phyloP scores from a whole-genome alignment of 2,329 filamentous ascomycete species.

The Fonsecaea erecta region DNA sequence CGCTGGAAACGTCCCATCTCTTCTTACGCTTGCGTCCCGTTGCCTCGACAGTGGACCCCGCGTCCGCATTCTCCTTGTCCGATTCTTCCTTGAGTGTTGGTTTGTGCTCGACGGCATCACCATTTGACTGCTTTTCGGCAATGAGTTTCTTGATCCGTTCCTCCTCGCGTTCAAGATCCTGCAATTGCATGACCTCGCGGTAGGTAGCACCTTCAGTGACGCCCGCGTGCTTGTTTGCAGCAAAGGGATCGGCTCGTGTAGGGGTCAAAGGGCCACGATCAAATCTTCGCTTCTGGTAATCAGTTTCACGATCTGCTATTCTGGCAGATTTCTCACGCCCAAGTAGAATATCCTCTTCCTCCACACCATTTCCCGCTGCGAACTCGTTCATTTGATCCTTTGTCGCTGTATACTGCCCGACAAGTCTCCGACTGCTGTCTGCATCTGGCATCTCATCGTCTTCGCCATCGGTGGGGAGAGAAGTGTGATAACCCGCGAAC shows the following conservation, averaged over 20 bases:
- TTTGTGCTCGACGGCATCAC: constrained; percentile 63
- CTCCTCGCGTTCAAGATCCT: constrained; percentile 92
- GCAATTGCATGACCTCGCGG: constrained; percentile 84
- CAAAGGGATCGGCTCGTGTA: constrained; percentile 83
- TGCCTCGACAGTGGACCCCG: constrained; percentile 67
- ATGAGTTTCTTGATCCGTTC: constrained; percentile 81
- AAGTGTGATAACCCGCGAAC: constrained; percentile 88
- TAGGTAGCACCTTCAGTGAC: constrained; percentile 73
- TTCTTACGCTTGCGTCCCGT: constrained; percentile 83
- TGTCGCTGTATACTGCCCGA: constrained; percentile 95
- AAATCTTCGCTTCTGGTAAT: constrained; percentile 95
- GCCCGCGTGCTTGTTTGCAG: constrained; percentile 71
- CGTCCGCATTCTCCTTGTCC: constrained; percentile 74
- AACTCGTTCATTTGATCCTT: constrained; percentile 93
- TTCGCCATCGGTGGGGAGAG: constrained; percentile 78
- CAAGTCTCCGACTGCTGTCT: constrained; percentile 72
- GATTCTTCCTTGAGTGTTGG: constrained; percentile 70
- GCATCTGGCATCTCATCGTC: constrained; percentile 77
- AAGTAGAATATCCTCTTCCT: constrained; percentile 87
- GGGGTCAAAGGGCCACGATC: constrained; percentile 80
- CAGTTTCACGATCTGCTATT: constrained; percentile 90
- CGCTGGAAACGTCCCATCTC: constrained; percentile 84
- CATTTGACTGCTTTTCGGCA: constrained; percentile 67
- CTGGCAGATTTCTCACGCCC: constrained; percentile 86
- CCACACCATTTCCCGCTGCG: constrained; percentile 78